Evolutionary conservation across 139 green algal genomes (phyloP).

Genomic region (Marvania coccoides): DNA sequence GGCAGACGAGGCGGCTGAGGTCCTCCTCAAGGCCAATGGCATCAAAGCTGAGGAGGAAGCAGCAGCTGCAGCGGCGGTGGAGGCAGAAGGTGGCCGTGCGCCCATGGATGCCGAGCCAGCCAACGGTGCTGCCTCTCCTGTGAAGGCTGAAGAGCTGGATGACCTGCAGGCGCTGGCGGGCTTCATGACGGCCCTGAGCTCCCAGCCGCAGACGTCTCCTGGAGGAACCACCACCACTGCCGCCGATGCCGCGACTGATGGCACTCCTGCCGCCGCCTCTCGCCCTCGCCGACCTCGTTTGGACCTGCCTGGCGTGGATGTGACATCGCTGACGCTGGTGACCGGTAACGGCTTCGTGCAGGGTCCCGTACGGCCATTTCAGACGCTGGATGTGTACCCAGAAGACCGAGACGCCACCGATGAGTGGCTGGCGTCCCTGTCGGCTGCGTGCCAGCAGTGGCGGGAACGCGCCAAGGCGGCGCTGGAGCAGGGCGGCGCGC

Average conservation of each 20-base stretch:
- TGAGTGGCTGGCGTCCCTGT: neutral
- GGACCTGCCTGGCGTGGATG: no score
- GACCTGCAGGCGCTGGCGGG: constrained; percentile 5
- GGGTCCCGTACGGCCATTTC: neutral
- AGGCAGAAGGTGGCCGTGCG: neutral
- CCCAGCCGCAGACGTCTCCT: no score
- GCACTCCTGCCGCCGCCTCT: no score
- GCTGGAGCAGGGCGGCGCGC: constrained; percentile 19
- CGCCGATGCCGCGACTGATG: no score
- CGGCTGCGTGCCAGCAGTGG: constrained; percentile 2
- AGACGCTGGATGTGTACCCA: neutral
- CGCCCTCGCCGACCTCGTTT: no score
- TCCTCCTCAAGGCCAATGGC: neutral
- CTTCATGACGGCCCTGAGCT: constrained; percentile 1
- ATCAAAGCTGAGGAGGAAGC: neutral
- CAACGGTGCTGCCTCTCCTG: neutral
- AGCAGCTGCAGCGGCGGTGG: neutral
- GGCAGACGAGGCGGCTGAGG: neutral
- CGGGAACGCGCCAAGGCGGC: constrained; percentile 1
- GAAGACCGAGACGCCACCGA: constrained; percentile 3
- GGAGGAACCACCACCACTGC: no score
- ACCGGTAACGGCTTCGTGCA: neutral
- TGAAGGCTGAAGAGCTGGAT: constrained; percentile 1
- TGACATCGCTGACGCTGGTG: neutral
- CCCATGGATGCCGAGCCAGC: neutral